Base-by-base conservation (phyloP, 1,139 yeast genomes). In the Cylindricascospora bacillispora region DNA sequence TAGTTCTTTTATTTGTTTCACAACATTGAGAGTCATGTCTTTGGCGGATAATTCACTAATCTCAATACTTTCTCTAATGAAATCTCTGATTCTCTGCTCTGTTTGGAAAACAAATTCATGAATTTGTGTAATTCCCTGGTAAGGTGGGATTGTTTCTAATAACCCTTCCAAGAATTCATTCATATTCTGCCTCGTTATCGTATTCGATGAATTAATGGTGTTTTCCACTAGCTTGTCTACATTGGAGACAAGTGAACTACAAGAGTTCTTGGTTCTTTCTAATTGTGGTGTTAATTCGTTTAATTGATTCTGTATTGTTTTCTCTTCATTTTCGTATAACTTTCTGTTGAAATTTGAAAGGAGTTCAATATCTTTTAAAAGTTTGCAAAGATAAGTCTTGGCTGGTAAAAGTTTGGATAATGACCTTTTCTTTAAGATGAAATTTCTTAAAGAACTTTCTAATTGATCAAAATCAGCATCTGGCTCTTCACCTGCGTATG, bases 391-490 rank as follows among this genome's bases (percentile, higher is more conserved):
- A 45, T 80, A 92, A 14, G 78, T 85, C 50, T 86, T 85, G 0
- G 95, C 97, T 0, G 99, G 99, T 25, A 83, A 68, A 15, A 92
- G 62, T 53, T 92, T 92, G 0, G 97, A 85, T 12, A 81, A 57
- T 0, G 95, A 75, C 44, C 98, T 68, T 48, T 86, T 89, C 42
- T 86, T 94, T 23, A 92, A 63, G 4, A 92, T 76, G 52, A 92
- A 92, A 42, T 76, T 77, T 32, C 97, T 68, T 36, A 92, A 62
- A 1, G 93, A 76, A 5, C 80, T 77, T 47, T 92, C 97, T 38
- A 92, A 62, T 30, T 71, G 72, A 44, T 82, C 94, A 52, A 89
- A 86, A 45, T 82, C 77, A 1, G 85, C 83, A 36, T 45, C 44
- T 2, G 38, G 40, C 24, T 44, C 40, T 19, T 41, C 38, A 20